Evolutionary conservation across 2,329 filamentous ascomycete genomes (phyloP), one percentile per base, ranked within the genome.

Genomic region (Zymoseptoria tritici): DNA sequence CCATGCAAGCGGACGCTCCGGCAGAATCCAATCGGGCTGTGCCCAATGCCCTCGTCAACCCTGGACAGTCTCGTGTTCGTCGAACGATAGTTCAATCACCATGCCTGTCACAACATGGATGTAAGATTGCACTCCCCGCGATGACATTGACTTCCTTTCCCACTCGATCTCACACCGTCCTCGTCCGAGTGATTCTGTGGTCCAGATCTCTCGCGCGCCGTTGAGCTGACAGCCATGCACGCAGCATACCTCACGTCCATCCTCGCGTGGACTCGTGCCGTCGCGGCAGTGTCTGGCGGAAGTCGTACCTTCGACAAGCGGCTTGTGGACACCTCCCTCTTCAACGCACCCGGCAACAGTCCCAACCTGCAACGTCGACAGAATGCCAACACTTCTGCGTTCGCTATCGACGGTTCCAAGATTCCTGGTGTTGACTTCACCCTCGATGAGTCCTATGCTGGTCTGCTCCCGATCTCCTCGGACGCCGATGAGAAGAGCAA

Each of bases 381-480:
- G 51, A 62, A 52, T 22, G n/a, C 55, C 16, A 60, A 62, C 24
- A 62, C 55, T 16, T 49, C 42, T 49, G 26, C 51, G 13, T 67
- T 62, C 49, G 67, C 63, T 19, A 70, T 73, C 36, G 66, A 73
- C 36, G 70, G 69, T 21, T 66, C 63, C 2, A 65, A 54, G 7
- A 57, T 72, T 9, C 70, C 70, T 4, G 70, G 77, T 50, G 75
- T 79, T 19, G 66, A 75, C 58, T 78, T 78, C 59, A 74, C 79
- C 63, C 73, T 78, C 62, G 76, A 74, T 57, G 76, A 78, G 62
- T 73, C 69, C 4, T 78, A 78, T 49, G 75, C 76, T 24, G 75
- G 77, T 42, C 74, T 81, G 3, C 69, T 86, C 6, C 82, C 83
- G 4, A 84, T 86, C 64, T 79, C 79, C 52, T 72, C 71, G 57